Base-by-base conservation (phyloP, 1,284 basidiomycete genomes). In the Pseudozyma sp. region DNA sequence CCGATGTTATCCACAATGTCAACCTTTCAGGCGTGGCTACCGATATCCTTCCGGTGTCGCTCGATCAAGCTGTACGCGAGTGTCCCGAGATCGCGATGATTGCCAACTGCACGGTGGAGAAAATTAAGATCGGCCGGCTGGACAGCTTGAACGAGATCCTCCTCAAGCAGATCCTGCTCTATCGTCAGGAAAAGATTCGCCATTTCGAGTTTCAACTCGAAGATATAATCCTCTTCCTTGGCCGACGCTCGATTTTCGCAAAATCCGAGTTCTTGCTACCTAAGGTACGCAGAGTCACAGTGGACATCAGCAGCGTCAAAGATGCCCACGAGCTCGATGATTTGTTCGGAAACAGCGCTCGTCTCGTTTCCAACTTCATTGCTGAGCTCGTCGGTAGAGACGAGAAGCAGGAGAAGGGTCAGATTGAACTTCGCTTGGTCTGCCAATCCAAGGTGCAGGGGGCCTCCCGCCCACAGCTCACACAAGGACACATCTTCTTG, bases 91-190 rank as follows among this genome's bases (percentile, higher is more conserved):
- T 68, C 7, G 47, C 24, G 7, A 2, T 30, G 0, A n/a, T 68
- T 1, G 30, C 42, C 9, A 8, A 7, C 0, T 50, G 50, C 24
- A 11, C 24, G 3, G 42, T 63, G 1, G 4, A 29, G 0, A 35
- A 29, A 24, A 55, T 68, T 44, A 63, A 45, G 9, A 30, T 68
- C 9, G 51, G 51, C 4, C 44, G 16, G n/a, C 48, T 68, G 5
- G 66, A 68, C 48, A 43, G 30, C 5, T 31, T 68, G 35, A 68
- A 55, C 42, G 66, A 63, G 34, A 7, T 63, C 3, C 55, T 68
- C 2, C 33, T 68, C 29, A 54, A 48, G 48, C 50, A 54, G 24
- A 53, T 68, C 35, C 19, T 68, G 37, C 43, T 46, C 10, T 16
- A 37, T 9, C 60, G 46, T 29, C 60, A 61, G 17, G 16, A 17